Evolutionary conservation across 371 early-diverging fungal genomes (phyloP).

Genomic region (Mortierella sp.): DNA sequence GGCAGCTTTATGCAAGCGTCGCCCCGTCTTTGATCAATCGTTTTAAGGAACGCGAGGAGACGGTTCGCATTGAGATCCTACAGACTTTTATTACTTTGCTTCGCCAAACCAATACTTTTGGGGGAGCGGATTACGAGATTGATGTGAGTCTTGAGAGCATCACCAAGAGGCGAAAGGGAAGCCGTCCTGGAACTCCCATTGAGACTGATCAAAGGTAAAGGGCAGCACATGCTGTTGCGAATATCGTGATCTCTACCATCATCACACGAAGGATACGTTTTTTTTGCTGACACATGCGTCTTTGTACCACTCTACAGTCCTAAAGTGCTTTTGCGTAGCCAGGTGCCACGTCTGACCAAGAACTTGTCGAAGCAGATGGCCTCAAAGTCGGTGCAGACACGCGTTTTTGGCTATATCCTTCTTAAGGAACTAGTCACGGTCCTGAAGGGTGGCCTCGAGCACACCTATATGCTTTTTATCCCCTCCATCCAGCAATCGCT

Average conservation of each 20-base stretch:
- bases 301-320: slow-evolving; percentile 45
- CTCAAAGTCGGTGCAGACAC: slow-evolving; percentile 80
- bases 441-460: slow-evolving; percentile 78
- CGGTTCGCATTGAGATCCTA: slow-evolving; percentile 88
- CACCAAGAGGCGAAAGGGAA: slow-evolving; percentile 50
- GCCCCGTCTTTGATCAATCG: slow-evolving; percentile 81
- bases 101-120: slow-evolving; percentile 75
- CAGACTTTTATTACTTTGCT: slow-evolving; percentile 80
- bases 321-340: slow-evolving; percentile 63
- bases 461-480: slow-evolving; percentile 73
- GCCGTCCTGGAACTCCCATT: slow-evolving; percentile 57
- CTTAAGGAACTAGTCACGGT: slow-evolving; percentile 78
- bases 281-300: neutral
- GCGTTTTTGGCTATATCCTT: slow-evolving; percentile 81
- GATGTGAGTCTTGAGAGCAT: slow-evolving; percentile 37
- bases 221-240: neutral
- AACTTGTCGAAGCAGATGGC: slow-evolving; percentile 76
- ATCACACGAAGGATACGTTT: no score
- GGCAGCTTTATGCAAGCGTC: slow-evolving; percentile 71
- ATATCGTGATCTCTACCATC: neutral
- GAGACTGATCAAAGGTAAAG: slow-evolving; percentile 58
- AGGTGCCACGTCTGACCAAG: slow-evolving; percentile 75
- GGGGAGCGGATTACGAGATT: slow-evolving; percentile 50
- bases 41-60: slow-evolving; percentile 93
- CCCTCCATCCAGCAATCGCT: slow-evolving; percentile 79